A percentile compares a stretch with the other conserved stretches of the same genome.
Evolutionary conservation across 2,329 filamentous ascomycete species (phyloP).

Genomic region (Clonostachys rosea): DNA sequence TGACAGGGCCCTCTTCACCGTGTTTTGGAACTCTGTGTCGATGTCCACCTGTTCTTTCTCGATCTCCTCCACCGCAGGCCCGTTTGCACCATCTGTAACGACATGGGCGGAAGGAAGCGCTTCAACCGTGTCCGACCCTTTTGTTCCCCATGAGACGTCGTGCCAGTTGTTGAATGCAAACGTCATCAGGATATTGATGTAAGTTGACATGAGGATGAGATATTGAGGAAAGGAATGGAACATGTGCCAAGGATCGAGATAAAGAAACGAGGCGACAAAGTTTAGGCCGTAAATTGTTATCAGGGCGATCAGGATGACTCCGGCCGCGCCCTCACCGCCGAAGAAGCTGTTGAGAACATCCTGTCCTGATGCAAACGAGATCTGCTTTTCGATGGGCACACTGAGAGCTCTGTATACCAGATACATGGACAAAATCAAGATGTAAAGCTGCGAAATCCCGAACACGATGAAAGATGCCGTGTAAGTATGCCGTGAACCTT

Average conservation of each 20-base stretch:
- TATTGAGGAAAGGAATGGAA: constrained; percentile 91
- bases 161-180: constrained; percentile 98
- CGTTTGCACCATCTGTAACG: constrained; percentile 71
- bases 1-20: constrained; percentile 80
- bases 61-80: constrained; percentile 83
- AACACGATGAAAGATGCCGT: constrained; percentile 80
- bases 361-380: constrained; percentile 54
- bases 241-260: constrained; percentile 97
- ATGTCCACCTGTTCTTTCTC: constrained; percentile 93
- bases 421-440: constrained; percentile 78
- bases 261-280: constrained; percentile 88
- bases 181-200: constrained; percentile 95
- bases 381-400: constrained; percentile 39
- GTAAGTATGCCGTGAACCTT: constrained; percentile 85
- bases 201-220: constrained; percentile 81
- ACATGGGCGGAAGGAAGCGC: constrained; percentile 85
- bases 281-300: constrained; percentile 89
- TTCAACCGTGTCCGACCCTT: constrained; percentile 88
- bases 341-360: constrained; percentile 76
- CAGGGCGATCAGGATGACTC: constrained; percentile 85
- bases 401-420: constrained; percentile 76
- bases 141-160: constrained; percentile 96
- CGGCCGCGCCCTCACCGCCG: constrained; percentile 60
- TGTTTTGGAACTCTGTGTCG: constrained; percentile 86
- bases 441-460: constrained; percentile 76